Base-by-base conservation (phyloP, 2,329 filamentous ascomycete species). In the Colletotrichum trifolii region DNA sequence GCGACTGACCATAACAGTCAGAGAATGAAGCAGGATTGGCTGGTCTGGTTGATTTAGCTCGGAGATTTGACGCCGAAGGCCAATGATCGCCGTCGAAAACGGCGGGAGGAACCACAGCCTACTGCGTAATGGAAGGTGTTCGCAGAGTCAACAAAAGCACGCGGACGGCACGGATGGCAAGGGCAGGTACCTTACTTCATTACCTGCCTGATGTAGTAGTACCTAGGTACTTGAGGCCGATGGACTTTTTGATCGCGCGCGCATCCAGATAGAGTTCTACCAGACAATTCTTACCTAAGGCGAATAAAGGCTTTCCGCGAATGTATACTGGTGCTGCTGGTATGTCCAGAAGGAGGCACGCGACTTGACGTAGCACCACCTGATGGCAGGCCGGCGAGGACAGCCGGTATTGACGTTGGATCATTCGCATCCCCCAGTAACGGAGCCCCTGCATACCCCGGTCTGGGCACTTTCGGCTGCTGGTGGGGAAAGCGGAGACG, bases 1-100 rank as follows among this genome's bases (percentile, higher is more conserved):
- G 57, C 46, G 36, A 38, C 12, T 11, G 62, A 50, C 58, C 58
- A 17, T 38, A 53, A 62, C 38, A 47, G 52, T 40, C 17, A 13
- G 62, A 42, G 6, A 10, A 47, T 53, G 52, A 7, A 15, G 15
- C 15, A 5, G 62, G 52, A 62, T 63, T 66, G 58, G 58, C 40
- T 57, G 46, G 46, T 11, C n/a, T 17, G 25, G 17, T 54, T 39
- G 46, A 42, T 48, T 39, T 56, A 36, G 39, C 48, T 63, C 63
- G 63, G 63, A 66, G 53, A 66, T 63, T 66, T 57, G 63, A 63
- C 47, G 53, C 42, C 48, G 42, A 56, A 56, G 52, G 52, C 62
- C 46, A 65, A 65, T 65, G 40, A 56, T 53, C 55, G 46, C 35
- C 58, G 9, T 65, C 10, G 40, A 56, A 33, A n/a, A 47, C 15